A percentile compares a stretch with the other conserved stretches of the same genome.
Conservation (phyloP, 371 early-diverging fungal species). For the Smittium culicis region DNA sequence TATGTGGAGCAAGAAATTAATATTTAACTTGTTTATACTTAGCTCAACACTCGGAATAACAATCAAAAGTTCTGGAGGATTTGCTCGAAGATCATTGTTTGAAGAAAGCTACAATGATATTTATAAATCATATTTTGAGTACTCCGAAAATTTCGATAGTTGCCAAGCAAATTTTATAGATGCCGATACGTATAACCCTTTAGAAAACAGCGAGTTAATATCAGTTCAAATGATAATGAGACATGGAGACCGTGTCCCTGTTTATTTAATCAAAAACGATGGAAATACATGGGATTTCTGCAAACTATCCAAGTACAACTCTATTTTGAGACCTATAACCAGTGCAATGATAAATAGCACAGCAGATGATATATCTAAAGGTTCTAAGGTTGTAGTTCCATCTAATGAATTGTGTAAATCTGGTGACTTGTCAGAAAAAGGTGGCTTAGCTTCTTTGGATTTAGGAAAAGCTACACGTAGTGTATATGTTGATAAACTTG, state of each 20-base stretch:
- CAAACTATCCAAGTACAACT: slow-evolving; percentile 14
- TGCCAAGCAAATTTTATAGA: slow-evolving; percentile 23
- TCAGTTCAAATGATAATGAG: slow-evolving; percentile 28
- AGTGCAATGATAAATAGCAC: slow-evolving; percentile 10
- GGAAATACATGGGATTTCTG: slow-evolving; percentile 23
- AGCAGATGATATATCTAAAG: slow-evolving; percentile 5
- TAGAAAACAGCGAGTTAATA: slow-evolving; percentile 18
- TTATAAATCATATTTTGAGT: no score
- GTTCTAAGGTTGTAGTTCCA: neutral
- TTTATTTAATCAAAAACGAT: slow-evolving; percentile 15
- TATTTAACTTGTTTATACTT: no score
- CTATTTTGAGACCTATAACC: slow-evolving; percentile 13
- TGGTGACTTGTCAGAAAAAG: slow-evolving; percentile 39
- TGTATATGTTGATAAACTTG: slow-evolving; percentile 39
- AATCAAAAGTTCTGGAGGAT: no score
- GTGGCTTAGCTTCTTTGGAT: slow-evolving; percentile 34
- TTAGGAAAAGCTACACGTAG: slow-evolving; percentile 34
- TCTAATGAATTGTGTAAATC: slow-evolving; percentile 28
- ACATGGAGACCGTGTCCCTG: slow-evolving; percentile 27
- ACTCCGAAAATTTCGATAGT: slow-evolving; percentile 24
- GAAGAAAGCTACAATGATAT: no score
- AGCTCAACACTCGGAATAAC: no score
- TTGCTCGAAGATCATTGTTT: no score
- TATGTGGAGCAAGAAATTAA: no score
- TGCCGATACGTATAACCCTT: slow-evolving; percentile 17